Evolutionary conservation across 768 basidiomycete genomes (phyloP).

Genomic region (Exsudoporus frostii): DNA sequence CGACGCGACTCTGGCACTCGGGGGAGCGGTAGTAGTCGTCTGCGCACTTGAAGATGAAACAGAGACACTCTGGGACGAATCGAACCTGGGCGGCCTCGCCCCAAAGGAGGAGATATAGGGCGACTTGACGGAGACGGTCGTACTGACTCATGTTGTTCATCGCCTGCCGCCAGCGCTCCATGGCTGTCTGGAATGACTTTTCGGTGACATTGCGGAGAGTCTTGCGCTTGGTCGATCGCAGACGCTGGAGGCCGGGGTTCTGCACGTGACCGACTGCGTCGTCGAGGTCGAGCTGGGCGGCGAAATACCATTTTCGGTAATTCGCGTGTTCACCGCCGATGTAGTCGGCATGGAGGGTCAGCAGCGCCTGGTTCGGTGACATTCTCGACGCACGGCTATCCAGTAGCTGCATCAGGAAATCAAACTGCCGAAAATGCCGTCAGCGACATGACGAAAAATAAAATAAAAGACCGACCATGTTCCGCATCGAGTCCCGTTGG

Average conservation of each 20-base stretch:
- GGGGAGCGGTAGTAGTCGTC: constrained; percentile 99
- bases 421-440: constrained; percentile 55
- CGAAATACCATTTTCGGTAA: constrained; percentile 99
- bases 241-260: constrained; percentile 84
- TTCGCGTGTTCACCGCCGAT: constrained; percentile 98
- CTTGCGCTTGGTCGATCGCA: constrained; percentile 67
- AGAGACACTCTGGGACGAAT: constrained; percentile 93
- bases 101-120: constrained; percentile 94
- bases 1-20: constrained; percentile 92
- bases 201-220: constrained; percentile 53
- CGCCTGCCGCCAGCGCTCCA: constrained; percentile 92
- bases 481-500: constrained; percentile 91
- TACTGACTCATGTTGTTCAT: constrained; percentile 99
- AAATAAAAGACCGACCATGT: constrained; percentile 62
- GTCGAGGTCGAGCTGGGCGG: constrained; percentile 96
- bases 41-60: constrained; percentile 99
- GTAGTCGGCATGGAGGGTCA: constrained; percentile 97
- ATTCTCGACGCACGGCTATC: constrained; percentile 97
- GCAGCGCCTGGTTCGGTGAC: constrained; percentile 92
- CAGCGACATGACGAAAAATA: constrained; percentile 5
- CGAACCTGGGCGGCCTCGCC: constrained; percentile 98
- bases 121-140: constrained; percentile 94
- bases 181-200: constrained; percentile 74
- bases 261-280: constrained; percentile 92
- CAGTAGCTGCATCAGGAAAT: constrained; percentile 95